Base-by-base conservation (phyloP, 2,329 filamentous ascomycete genomes). In the Aspergillus unguis region DNA sequence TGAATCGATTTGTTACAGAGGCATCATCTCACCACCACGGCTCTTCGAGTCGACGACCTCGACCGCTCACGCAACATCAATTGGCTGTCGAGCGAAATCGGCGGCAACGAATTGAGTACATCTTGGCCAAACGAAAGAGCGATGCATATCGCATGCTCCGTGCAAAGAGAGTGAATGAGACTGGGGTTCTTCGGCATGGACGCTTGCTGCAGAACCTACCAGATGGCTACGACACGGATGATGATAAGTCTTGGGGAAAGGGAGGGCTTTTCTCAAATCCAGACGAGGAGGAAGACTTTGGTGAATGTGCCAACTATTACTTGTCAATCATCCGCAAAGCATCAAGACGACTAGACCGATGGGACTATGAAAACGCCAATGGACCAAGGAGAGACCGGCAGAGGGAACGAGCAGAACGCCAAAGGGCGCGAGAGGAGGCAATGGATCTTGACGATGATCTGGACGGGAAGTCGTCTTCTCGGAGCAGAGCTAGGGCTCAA, bases 1-100 rank as follows among this genome's bases (percentile, higher is more conserved):
- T 76, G 10, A 71, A 71, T 54, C 71, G 74, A 37, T 76, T 72
- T 56, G 64, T 68, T 44, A 61, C 64, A 2, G 68, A 70, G 50
- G 61, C 68, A 23, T 64, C 67, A 29, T 61, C 65, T 45, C 60
- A 61, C 23, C 65, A 66, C 44, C 61, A 55, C 35, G 48, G 58
- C 17, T 17, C 17, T 48, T 62, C 65, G 37, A 64, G 67, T 43
- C 72, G 74, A 46, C 74, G 76, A 9, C 72, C 75, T 10, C 71
- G 76, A 17, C 76, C 76, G 7, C 67, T 78, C 37, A 79, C 76
- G 2, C 75, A 77, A 47, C 77, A 79, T 50, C 76, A 79, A 51
- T 66, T 77, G 47, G 76, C 77, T 25, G 71, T 79, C 4, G 75
- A 78, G 54, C 72, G 77, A 48, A 76, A 78, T 52, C 70, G 75